Evolutionary conservation across 306 rosid genomes (phyloP).

Genomic region (Hippophae rhamnoides): DNA sequence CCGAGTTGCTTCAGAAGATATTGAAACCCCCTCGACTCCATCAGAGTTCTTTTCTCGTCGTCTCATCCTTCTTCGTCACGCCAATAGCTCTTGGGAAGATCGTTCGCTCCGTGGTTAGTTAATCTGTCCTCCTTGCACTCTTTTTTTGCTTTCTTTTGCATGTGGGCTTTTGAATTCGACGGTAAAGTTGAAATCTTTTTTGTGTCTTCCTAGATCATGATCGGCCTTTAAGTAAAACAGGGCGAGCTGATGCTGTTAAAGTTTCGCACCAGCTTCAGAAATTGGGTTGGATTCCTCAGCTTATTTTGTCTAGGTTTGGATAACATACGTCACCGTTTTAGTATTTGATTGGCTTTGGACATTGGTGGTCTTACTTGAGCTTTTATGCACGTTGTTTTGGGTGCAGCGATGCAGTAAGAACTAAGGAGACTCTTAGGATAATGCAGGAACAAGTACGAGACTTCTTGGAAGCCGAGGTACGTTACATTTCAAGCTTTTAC

Average conservation of each 20-base stretch:
- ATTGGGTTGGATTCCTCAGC: conserved; percentile 93
- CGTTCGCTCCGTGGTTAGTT: conserved; percentile 57
- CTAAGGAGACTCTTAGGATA: conserved; percentile 72
- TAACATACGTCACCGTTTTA: too few relatives aligned
- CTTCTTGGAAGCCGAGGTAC: conserved; percentile 71
- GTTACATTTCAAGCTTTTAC: conserved; percentile 83
- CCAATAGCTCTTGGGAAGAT: conserved; percentile 58
- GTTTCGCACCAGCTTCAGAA: conserved; percentile 63
- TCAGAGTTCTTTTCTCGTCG: conserved; percentile 58
- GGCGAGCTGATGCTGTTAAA: conserved; percentile 55
- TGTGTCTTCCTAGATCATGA: conserved; percentile 56
- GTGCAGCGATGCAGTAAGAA: conserved; percentile 69
- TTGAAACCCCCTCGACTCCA: conserved; percentile 26
- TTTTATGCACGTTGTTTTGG: conserved; percentile 18
- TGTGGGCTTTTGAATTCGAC: background rate
- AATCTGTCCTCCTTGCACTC: background rate
- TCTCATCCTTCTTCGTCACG: conserved; percentile 92
- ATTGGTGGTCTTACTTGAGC: background rate
- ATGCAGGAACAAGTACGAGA: conserved; percentile 74
- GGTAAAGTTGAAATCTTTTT: conserved; percentile 8
- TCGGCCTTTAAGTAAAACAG: conserved; percentile 82
- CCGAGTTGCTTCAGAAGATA: conserved; percentile 26
- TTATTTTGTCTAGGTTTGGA: conserved; percentile 74
- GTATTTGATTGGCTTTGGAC: background rate
- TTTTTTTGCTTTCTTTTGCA: background rate